Conservation (phyloP, 1,139 yeast species). For the Pichia sorboxylosa region DNA sequence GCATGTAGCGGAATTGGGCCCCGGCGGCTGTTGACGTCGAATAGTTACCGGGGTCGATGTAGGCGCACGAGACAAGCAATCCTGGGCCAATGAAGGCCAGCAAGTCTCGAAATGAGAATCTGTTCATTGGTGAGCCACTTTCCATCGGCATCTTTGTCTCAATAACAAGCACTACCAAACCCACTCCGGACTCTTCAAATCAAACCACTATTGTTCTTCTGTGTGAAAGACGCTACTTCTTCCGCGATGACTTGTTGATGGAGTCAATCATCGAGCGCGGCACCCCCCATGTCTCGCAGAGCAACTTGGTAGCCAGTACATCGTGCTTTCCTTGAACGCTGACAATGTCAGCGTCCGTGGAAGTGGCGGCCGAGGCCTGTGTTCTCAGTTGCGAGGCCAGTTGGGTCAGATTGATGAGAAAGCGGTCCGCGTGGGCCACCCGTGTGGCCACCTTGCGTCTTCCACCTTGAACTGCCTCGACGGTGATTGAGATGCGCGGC, state of each 20-base stretch:
- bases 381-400: conserved; percentile 61
- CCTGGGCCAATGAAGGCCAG: conserved; percentile 69
- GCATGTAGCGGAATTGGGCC: conserved; percentile 55
- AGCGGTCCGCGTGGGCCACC: conserved; percentile 58
- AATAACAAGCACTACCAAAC: too few species aligned
- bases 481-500: conserved; percentile 52
- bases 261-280: too few species aligned
- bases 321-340: conserved; percentile 89
- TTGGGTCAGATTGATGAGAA: conserved; percentile 50
- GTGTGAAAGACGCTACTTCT: too few species aligned
- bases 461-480: conserved; percentile 72
- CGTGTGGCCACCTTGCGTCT: conserved; percentile 71
- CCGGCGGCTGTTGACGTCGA: conserved; percentile 75
- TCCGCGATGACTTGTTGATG: too few species aligned
- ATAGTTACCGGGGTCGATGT: conserved; percentile 77
- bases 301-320: conserved; percentile 41
- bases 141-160: too few species aligned
- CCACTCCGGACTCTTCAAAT: too few species aligned
- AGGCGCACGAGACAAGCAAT: conserved; percentile 62
- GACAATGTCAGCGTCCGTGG: conserved; percentile 49
- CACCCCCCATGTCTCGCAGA: conserved; percentile 54
- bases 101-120: conserved; percentile 30
- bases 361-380: conserved; percentile 82
- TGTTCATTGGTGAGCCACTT: not conserved
- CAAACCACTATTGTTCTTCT: too few species aligned